Base-by-base conservation (phyloP, 306 rosid genomes). In the Quillaja saponaria region DNA sequence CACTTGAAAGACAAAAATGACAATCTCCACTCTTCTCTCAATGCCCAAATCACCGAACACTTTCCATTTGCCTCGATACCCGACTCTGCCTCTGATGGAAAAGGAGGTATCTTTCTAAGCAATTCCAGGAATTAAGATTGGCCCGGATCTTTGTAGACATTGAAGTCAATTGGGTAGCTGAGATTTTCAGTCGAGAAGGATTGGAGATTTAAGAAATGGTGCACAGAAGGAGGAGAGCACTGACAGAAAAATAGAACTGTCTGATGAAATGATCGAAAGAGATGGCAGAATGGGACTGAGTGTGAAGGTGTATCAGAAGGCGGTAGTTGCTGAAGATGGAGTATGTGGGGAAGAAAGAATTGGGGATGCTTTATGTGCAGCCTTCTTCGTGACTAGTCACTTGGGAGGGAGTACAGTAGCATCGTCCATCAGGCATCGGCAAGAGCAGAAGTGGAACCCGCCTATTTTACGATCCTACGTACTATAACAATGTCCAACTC, bases 1-100 rank as follows among this genome's bases (percentile, higher is more conserved):
- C 86, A 88, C 47, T 81, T 68, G 77, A 84, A 84, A 19, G 90
- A 88, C 65, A 82, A 67, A 46, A 88, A 49, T 18, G 96, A 87
- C 63, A 73, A 41, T 50, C 67, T 77, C 85, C 83, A 88, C 31
- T 84, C 82, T 47, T 78, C 84, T 79, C 90, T 77, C 78, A 81
- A 44, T 1, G 57, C 84, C 98, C 98, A 88, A 38, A 91, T 84
- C 7, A 83, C 87, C 52, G 79, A 77, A 50, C 74, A 39, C 72
- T 68, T 67, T 8, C 16, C 44, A 64, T 71, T 75, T 40, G 78
- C 73, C 73, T 71, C 37, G 16, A 80, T 56, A 50, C 83, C 85
- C 7, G 81, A 75, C 16, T 48, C 88, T n/a, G 66, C 78, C 78
- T 86, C 85, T 7, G 88, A 61, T 18, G 78, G 78, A 33, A 63